Evolutionary conservation across 441 rosid genomes (phyloP), one percentile per base, ranked within the genome.

Genomic region (Erodium trifolium): DNA sequence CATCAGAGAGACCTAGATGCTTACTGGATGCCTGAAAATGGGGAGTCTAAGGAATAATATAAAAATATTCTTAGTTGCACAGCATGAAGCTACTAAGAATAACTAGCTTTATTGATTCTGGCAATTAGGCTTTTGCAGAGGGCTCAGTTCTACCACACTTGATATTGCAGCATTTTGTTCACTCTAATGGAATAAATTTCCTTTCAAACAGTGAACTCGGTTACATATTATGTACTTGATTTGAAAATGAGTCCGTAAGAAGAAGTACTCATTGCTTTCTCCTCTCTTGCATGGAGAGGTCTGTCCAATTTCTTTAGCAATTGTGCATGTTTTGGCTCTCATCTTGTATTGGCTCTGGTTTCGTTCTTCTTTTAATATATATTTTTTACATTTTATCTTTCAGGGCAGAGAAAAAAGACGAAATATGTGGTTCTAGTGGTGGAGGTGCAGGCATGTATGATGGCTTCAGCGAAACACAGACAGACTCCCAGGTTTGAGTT

Each of bases 391-490:
- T 75, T 31, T 59, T 73, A 39, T 29, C 72, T 67, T 73, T 66
- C 82, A 90, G 96, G 80, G 55, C 82, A 45, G 74, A 69, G 62
- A 82, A 80, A 76, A 76, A 79, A 67, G 91, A 87, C 35, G 88
- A 79, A 57, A 59, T 65, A 67, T 8, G 72, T 72, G 77, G 67
- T 65, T 68, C 84, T 23, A 68, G 69, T 70, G 82, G 79, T 67
- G 55, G 2, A 66, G 74, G 73, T 62, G 69, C 68, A 16, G 78
- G 82, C 79, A 66, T 73, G 34, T 81, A 82, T 41, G 87, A 87
- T 72, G 83, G 83, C 77, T 95, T 95, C 74, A 95, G 96, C 71
- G 98, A 95, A 84, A 95, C 99, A 13, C 99, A 92, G 79, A 90
- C 97, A 13, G 99, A 92, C 13, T 95, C 98, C 45, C 99, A 92